Evolutionary conservation across 495 filamentous ascomycete species (phyloP), one percentile per base, ranked within the genome.

Genomic region (Xylaria acuta): DNA sequence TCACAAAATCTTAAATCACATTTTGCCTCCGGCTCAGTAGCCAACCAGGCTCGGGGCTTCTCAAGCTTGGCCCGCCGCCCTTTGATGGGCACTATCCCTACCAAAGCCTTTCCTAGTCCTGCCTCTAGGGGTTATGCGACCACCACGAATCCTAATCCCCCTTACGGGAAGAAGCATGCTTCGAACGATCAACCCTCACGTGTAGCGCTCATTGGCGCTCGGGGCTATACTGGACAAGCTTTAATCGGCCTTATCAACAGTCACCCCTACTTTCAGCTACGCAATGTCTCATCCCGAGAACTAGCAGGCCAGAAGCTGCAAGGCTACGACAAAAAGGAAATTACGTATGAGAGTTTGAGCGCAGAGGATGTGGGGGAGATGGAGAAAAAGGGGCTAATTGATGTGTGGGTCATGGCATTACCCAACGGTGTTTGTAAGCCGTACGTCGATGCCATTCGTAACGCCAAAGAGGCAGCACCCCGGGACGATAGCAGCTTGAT

Each of bases 391-490:
- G 92, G 92, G n/a, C 92, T 96, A 66, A 93, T 99, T 67, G 96
- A 99, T 85, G 97, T 94, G 84, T 98, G 94, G 94, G 93, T 99
- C 43, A 97, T 98, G 94, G 96, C 96, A 47, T 88, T 99, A 36
- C 96, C 96, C 16, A 99, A 99, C 77, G 96, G 96, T 63, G 94
- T 99, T 69, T 97, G 94, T 87, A 94, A 95, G 84, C 96, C 96
- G 2, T 99, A 92, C 76, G 93, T 98, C 18, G 94, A 98, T 73
- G 95, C 96, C 36, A 89, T 99, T 59, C 88, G 95, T 77, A 22
- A 49, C 20, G 45, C 45, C 20, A 49, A n/a, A 14, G 18, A 49
- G n/a, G 3, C 45, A 8, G 45, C 45, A n/a, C 20, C 45, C 45
- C 45, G 45, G 16, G 45, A 49, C 45, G 45, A 49, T 27, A 59